phyloP scores from a whole-genome alignment of 2,329 filamentous ascomycete genomes.

The Paracoccidioides lutzii region DNA sequence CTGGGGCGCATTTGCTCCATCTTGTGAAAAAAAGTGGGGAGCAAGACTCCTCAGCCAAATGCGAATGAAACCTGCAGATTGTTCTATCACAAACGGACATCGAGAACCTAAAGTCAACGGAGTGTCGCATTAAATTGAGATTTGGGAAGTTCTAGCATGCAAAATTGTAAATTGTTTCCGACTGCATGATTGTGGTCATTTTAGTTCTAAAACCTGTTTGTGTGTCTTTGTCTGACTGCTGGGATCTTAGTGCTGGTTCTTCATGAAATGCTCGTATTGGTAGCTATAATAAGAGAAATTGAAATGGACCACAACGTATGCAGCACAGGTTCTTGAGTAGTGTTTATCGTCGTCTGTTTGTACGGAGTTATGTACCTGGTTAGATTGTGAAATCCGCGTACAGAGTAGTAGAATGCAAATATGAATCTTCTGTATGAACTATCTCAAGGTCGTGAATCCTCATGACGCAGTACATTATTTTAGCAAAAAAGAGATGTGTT shows the following conservation, averaged over 20 bases:
- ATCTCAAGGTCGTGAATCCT: background rate
- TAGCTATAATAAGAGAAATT: background rate
- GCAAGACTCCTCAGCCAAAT: background rate
- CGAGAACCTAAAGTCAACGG: background rate
- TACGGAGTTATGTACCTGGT: no score
- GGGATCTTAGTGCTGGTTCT: background rate
- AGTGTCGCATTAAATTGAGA: background rate
- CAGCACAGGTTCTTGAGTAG: background rate
- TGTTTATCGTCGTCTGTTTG: background rate
- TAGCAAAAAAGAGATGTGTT: background rate
- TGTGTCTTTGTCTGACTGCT: background rate
- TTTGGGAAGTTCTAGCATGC: background rate
- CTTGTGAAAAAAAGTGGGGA: conserved; percentile 1
- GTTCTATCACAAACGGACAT: conserved; percentile 1
- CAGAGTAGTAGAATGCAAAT: no score
- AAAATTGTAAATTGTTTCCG: background rate
- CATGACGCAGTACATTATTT: background rate
- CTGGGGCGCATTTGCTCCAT: background rate
- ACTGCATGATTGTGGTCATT: background rate
- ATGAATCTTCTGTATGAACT: no score
- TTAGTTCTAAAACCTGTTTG: background rate
- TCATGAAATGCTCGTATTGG: background rate
- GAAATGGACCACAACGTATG: background rate
- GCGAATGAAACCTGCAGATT: background rate
- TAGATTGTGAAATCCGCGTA: no score